phyloP scores from a whole-genome alignment of 1,284 basidiomycete genomes.

The Fomitopsis schrenkii region DNA sequence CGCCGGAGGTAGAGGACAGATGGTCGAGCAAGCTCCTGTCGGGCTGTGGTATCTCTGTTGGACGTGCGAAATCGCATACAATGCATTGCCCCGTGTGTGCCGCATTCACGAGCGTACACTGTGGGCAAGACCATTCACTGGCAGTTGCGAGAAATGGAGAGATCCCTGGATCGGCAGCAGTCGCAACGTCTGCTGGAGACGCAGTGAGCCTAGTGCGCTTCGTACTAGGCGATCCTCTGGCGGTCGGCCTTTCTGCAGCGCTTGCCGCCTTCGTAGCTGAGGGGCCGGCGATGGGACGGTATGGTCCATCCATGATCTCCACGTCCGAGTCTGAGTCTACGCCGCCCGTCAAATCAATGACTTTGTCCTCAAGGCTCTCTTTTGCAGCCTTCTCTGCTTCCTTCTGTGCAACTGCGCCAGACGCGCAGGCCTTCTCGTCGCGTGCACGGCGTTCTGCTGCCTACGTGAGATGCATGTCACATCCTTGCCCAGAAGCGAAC shows the following conservation, averaged over 20 bases:
- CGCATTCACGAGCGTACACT: slow-evolving; percentile 69
- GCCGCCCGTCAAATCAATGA: slow-evolving; percentile 56
- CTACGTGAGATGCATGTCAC: slow-evolving; percentile 33
- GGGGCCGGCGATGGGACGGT: background rate
- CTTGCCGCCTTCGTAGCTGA: background rate
- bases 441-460: slow-evolving; percentile 74
- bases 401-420: slow-evolving; percentile 51
- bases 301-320: slow-evolving; percentile 6
- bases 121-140: slow-evolving; percentile 57
- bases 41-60: slow-evolving; percentile 1
- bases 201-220: background rate
- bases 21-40: background rate
- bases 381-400: slow-evolving; percentile 69
- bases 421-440: slow-evolving; percentile 73
- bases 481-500: background rate
- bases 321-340: slow-evolving; percentile 29
- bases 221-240: too few species aligned
- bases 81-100: slow-evolving; percentile 48
- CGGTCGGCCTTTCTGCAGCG: background rate
- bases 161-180: background rate
- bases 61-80: slow-evolving; percentile 18
- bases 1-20: background rate
- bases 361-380: slow-evolving; percentile 58
- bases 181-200: background rate
- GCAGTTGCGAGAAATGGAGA: background rate